A percentile compares a stretch with the other conserved stretches of the same genome.
These are phyloP conservation scores for Nannizzia gypsea DNA, from an alignment of 2,329 filamentous ascomycete genomes.

Conservation along the genomic window DNA sequence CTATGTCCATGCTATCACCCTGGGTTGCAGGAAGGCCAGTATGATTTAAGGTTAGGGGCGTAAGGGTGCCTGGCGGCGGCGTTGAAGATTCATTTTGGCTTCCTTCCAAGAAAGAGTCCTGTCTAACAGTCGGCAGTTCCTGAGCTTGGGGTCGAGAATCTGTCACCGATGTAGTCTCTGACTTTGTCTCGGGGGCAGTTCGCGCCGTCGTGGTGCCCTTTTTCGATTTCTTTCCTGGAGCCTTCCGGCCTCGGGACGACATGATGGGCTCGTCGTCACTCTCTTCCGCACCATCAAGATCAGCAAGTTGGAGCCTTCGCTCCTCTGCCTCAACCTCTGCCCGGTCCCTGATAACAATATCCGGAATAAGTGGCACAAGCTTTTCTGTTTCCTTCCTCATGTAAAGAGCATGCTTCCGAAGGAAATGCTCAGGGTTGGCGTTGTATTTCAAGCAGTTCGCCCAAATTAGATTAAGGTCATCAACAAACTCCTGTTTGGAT, in stretches of 20 bases:
- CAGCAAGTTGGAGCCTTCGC: slow-evolving; percentile 69
- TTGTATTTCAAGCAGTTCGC: slow-evolving; percentile 95
- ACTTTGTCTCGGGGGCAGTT: slow-evolving; percentile 46
- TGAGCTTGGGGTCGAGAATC: slow-evolving; percentile 32
- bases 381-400: slow-evolving; percentile 98
- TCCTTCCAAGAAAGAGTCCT: slow-evolving; percentile 60
- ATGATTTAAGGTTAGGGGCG: slow-evolving; percentile 61
- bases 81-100: slow-evolving; percentile 77
- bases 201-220: slow-evolving; percentile 49
- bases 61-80: slow-evolving; percentile 64
- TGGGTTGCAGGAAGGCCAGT: slow-evolving; percentile 49
- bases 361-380: slow-evolving; percentile 85
- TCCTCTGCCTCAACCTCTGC: slow-evolving; percentile 85
- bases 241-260: slow-evolving; percentile 86
- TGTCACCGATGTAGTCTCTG: slow-evolving; percentile 36
- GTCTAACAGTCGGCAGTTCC: slow-evolving; percentile 47
- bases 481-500: slow-evolving; percentile 87
- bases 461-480: slow-evolving; percentile 92
- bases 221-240: slow-evolving; percentile 64
- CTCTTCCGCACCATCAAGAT: slow-evolving; percentile 74
- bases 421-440: slow-evolving; percentile 70
- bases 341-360: slow-evolving; percentile 77
- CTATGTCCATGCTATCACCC: slow-evolving; percentile 75
- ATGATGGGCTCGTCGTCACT: slow-evolving; percentile 97
- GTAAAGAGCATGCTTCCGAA: slow-evolving; percentile 84